phyloP scores from a whole-genome alignment of 2,329 filamentous ascomycete species.

The Graphilbum fragrans region DNA sequence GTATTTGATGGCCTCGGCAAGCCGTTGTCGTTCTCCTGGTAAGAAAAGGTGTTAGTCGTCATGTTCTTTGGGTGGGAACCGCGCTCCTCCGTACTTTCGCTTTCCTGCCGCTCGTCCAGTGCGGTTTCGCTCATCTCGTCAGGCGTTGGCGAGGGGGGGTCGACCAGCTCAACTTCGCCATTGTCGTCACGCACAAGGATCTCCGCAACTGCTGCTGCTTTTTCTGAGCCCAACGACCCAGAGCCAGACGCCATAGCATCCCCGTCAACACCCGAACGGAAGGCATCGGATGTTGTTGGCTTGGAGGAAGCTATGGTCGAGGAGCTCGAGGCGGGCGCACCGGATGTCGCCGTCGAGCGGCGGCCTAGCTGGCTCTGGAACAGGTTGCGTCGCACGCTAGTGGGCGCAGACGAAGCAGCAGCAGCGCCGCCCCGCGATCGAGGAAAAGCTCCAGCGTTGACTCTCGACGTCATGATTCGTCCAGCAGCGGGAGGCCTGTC shows the following conservation, averaged over 20 bases:
- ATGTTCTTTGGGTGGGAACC: too few species aligned
- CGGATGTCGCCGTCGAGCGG: conserved; percentile 40
- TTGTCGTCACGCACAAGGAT: conserved; percentile 52
- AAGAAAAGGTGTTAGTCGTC: not conserved
- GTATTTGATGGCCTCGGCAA: conserved; percentile 49
- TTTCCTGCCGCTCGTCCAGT: conserved; percentile 45
- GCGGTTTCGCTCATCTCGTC: conserved; percentile 44
- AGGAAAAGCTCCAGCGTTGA: not conserved
- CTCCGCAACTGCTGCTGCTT: conserved; percentile 19
- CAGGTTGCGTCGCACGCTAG: conserved; percentile 39
- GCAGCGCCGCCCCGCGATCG: not conserved
- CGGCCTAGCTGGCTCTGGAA: conserved; percentile 48
- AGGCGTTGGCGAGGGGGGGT: conserved; percentile 38
- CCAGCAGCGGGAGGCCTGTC: too few species aligned
- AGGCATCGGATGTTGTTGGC: not conserved
- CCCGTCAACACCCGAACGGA: conserved; percentile 7
- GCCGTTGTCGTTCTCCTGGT: conserved; percentile 44
- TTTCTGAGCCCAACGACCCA: not conserved
- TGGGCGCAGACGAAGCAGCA: conserved; percentile 2
- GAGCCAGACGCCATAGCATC: conserved; percentile 20
- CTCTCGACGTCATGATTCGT: not conserved
- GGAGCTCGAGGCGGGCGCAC: conserved; percentile 22
- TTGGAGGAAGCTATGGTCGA: conserved; percentile 34
- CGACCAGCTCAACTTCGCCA: conserved; percentile 49
- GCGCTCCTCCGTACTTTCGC: too few species aligned